Conservation (phyloP, 2,329 filamentous ascomycete genomes). For the Calonectria naviculata region DNA sequence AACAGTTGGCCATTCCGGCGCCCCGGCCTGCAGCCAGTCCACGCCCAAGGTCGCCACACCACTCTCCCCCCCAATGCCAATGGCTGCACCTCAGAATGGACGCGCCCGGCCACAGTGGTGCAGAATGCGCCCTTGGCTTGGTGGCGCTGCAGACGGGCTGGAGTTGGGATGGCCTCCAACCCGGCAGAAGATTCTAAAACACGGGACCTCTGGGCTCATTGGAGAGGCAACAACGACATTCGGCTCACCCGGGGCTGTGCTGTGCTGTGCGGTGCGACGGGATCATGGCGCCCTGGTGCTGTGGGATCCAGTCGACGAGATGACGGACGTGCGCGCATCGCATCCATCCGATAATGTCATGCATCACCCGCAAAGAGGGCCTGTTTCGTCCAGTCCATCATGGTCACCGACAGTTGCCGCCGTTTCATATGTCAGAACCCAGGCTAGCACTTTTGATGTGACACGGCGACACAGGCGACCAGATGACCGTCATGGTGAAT, state of each 20-base stretch:
- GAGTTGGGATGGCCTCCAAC: conserved; percentile 13
- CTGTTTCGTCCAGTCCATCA: conserved; percentile 13
- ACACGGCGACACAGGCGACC: neutral
- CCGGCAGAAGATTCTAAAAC: conserved; percentile 14
- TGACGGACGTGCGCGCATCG: conserved; percentile 10
- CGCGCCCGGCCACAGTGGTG: conserved; percentile 21
- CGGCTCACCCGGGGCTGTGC: conserved; percentile 17
- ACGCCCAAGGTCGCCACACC: neutral
- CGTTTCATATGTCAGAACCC: neutral
- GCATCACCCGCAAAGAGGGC: conserved; percentile 14
- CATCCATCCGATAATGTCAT: conserved; percentile 18
- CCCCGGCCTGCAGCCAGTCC: neutral
- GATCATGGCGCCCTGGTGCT: conserved; percentile 5
- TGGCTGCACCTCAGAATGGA: neutral
- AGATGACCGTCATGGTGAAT: neutral
- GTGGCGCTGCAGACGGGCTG: conserved; percentile 20
- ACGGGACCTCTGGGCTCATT: conserved; percentile 6
- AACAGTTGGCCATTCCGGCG: conserved; percentile 2
- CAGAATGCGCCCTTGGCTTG: neutral
- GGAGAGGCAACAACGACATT: neutral
- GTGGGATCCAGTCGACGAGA: neutral
- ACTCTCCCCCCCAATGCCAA: neutral
- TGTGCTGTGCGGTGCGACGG: conserved; percentile 5
- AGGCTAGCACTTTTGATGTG: neutral
- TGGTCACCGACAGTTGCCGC: conserved; percentile 9